Conservation (phyloP, 129 eudicot species). For the Artemisia argyi region DNA sequence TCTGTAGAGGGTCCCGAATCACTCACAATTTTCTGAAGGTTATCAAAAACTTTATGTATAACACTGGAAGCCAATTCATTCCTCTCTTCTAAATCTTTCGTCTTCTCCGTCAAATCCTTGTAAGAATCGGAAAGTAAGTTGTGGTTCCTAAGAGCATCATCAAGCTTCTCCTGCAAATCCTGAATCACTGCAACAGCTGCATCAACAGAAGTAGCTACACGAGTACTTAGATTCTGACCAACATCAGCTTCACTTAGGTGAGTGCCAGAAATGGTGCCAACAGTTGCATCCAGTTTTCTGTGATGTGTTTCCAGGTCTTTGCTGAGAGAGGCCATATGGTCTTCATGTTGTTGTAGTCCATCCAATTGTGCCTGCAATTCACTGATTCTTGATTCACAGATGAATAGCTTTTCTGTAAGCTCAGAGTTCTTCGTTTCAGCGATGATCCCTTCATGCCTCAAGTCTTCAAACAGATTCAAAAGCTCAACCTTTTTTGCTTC, state of each 20-base stretch:
- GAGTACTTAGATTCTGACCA: constrained; percentile 33
- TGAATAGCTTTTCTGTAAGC: constrained; percentile 49
- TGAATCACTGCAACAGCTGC: constrained; percentile 59
- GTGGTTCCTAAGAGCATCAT: constrained; percentile 46
- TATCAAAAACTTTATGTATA: constrained; percentile 54
- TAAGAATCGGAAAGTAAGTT: constrained; percentile 30
- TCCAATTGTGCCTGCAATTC: constrained; percentile 50
- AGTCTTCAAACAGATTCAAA: constrained; percentile 43
- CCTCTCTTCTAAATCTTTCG: constrained; percentile 42
- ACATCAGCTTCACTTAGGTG: neutral
- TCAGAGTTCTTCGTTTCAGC: constrained; percentile 48
- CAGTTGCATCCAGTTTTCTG: constrained; percentile 48
- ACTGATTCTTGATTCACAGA: neutral
- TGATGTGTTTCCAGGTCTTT: constrained; percentile 37
- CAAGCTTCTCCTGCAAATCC: constrained; percentile 49
- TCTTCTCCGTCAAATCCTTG: constrained; percentile 41
- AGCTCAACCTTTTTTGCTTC: constrained; percentile 59
- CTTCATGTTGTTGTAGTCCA: constrained; percentile 35
- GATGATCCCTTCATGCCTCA: constrained; percentile 39
- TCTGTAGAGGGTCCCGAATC: constrained; percentile 34
- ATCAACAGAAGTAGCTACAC: constrained; percentile 45
- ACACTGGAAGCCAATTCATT: constrained; percentile 42
- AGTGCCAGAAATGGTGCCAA: constrained; percentile 10
- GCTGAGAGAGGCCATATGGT: no score
- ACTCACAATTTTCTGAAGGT: constrained; percentile 55